Conservation (phyloP, 2,329 filamentous ascomycete genomes). For the Verticillium isaacii region DNA sequence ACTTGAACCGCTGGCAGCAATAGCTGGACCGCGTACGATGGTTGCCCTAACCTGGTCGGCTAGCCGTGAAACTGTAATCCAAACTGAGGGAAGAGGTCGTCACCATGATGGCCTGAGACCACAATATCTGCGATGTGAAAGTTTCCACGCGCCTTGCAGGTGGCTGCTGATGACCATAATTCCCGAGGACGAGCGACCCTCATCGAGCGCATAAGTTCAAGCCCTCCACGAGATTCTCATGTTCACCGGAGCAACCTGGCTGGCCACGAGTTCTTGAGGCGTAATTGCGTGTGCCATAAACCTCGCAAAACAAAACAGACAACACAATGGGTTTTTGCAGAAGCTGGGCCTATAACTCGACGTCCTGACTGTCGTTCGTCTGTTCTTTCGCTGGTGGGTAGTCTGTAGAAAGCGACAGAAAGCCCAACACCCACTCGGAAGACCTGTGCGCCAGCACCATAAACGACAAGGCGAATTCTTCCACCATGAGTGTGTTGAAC, state of each 20-base stretch:
- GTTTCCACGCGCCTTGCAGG: background rate
- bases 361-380: background rate
- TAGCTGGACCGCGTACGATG: too few species aligned
- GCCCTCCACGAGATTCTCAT: background rate
- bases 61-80: background rate
- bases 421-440: background rate
- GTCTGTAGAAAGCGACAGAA: too few species aligned
- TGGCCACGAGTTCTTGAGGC: background rate
- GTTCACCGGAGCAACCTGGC: background rate
- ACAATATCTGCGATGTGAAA: background rate
- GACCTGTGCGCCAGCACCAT: background rate
- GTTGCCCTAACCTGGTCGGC: too few species aligned
- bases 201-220: background rate
- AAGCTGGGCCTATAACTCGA: background rate
- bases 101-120: background rate
- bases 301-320: background rate
- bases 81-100: background rate
- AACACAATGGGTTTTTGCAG: background rate
- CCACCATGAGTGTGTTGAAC: background rate
- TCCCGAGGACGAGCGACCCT: too few species aligned
- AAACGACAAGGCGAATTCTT: background rate
- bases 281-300: background rate
- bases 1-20: too few species aligned
- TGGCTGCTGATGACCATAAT: background rate
- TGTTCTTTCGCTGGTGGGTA: background rate